Evolutionary conservation across 2,329 filamentous ascomycete species (phyloP), one percentile per base, ranked within the genome.

Genomic region (Penicillium sp.): DNA sequence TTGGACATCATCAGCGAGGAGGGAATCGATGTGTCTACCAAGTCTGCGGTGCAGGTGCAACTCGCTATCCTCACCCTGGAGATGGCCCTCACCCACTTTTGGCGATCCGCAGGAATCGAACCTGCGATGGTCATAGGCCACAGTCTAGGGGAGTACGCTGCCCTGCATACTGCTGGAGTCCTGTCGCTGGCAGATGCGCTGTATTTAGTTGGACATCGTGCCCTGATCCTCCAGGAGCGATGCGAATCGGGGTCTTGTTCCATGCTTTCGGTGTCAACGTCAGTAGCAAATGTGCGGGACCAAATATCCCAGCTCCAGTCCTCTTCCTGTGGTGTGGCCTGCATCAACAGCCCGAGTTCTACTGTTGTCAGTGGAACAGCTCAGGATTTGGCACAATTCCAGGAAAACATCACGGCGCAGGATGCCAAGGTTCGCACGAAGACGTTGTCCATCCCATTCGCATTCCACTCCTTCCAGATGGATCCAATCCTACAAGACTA

Each of bases 341-440:
- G 90, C 74, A 81, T 91, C 68, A 95, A 95, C 61, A 85, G 87
- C 0, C 85, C 87, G 0, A 78, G 84, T 41, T 88, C 91, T 66
- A 91, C 86, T 7, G 90, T 94, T 2, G 77, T 94, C 15, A 84
- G 83, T 55, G 74, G 83, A n/a, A 80, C 79, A 46, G 80, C 83
- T 45, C 77, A 84, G 30, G 79, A 86, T 54, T 83, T 88, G 47
- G 77, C 82, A 52, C 74, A 75, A 3, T 75, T 85, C 13, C 78
- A 70, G 52, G 71, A 80, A 24, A 34, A 17, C 5, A 18, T 34
- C 32, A 41, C 37, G 9, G 64, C 75, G 27, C 75, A 87, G 3
- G 68, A 75, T 13, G 68, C 71, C 6, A 75, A 78, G 52, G 81
- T 81, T 2, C 80, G 85, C 71, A 86, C 86, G 69, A 81, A 79